phyloP scores from a whole-genome alignment of 352 stramenopile species.

The Achlya hypogyna region DNA sequence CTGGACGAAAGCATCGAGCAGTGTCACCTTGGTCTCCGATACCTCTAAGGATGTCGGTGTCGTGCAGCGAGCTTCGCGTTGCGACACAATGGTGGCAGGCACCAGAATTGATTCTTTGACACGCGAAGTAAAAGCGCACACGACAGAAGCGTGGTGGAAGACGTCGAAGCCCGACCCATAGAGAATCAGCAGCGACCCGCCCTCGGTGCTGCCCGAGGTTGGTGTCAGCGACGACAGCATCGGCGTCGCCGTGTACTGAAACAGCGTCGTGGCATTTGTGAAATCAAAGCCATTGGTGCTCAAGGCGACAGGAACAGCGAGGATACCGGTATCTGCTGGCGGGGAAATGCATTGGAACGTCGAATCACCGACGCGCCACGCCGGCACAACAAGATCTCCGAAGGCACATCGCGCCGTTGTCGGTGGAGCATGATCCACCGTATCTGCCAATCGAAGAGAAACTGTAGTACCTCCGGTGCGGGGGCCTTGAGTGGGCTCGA shows the following conservation, averaged over 20 bases:
- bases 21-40: background rate
- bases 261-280: background rate
- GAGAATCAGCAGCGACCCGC: background rate
- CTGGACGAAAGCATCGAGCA: background rate
- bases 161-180: background rate
- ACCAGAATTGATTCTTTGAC: background rate
- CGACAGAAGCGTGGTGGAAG: background rate
- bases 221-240: background rate
- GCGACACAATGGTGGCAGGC: background rate
- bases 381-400: background rate
- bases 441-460: background rate
- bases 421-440: background rate
- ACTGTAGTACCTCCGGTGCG: background rate
- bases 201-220: background rate
- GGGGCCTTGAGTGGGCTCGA: background rate
- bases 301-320: background rate
- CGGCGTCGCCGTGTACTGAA: background rate
- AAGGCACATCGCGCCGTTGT: background rate
- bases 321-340: background rate
- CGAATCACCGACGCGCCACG: background rate
- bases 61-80: background rate
- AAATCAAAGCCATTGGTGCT: constrained; percentile 11
- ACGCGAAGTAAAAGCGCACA: background rate
- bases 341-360: constrained; percentile 6
- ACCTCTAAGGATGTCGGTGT: background rate